These are phyloP conservation scores for Pneumocystis canis DNA, from an alignment of 1,139 yeast genomes.

Conservation along the genomic window DNA sequence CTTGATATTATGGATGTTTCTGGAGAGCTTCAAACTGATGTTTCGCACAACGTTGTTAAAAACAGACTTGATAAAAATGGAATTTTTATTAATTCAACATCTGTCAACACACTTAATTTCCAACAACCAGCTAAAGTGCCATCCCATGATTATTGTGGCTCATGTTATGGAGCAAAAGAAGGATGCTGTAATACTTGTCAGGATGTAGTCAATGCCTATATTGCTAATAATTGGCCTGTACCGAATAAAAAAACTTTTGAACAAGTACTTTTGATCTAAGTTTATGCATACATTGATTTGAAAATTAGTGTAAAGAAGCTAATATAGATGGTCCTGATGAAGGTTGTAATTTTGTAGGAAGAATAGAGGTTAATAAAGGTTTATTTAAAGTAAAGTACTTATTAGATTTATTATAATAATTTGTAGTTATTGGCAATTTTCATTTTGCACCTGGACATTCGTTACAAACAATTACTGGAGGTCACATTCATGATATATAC, in stretches of 20 bases:
- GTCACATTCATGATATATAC: constrained; percentile 73
- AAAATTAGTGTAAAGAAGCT: constrained; percentile 61
- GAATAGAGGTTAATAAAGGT: not conserved
- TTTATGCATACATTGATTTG: constrained; percentile 40
- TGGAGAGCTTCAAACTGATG: constrained; percentile 68
- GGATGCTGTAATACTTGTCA: constrained; percentile 79
- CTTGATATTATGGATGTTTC: constrained; percentile 67
- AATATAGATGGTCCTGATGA: constrained; percentile 49
- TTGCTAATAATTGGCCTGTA: constrained; percentile 70
- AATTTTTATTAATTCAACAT: constrained; percentile 21
- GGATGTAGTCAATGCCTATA: constrained; percentile 66
- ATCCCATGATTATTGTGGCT: constrained; percentile 49
- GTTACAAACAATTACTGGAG: constrained; percentile 32
- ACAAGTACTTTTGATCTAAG: constrained; percentile 27
- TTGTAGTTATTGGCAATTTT: constrained; percentile 76
- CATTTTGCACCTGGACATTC: constrained; percentile 93
- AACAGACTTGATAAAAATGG: constrained; percentile 44
- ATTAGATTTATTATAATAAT: constrained; percentile 42
- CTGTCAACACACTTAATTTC: constrained; percentile 13
- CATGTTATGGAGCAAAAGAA: constrained; percentile 79
- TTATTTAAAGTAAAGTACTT: not conserved
- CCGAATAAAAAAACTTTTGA: constrained; percentile 72
- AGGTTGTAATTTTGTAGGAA: constrained; percentile 77
- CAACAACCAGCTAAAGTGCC: constrained; percentile 15
- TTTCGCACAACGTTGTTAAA: constrained; percentile 58